Evolutionary conservation across 73 alveolate species (phyloP).

Genomic region (Effrenium voratum): DNA sequence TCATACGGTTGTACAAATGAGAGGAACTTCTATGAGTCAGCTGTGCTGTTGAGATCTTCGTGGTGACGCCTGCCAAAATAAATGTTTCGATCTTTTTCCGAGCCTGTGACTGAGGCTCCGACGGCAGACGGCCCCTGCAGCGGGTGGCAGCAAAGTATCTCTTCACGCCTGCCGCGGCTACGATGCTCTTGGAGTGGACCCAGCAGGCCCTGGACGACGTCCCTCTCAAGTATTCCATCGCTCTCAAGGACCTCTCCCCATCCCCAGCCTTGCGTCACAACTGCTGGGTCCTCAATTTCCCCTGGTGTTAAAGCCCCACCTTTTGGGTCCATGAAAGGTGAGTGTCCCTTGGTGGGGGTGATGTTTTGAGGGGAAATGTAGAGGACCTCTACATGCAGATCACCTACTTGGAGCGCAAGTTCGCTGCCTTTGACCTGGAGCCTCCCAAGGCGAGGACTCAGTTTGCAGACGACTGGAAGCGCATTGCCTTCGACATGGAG

Average conservation of each 20-base stretch:
- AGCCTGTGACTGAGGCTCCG: not conserved
- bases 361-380: not conserved
- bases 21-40: not conserved
- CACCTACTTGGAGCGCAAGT: conserved; percentile 15
- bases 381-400: conserved; percentile 17
- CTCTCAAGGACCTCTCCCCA: not conserved
- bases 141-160: not conserved
- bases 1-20: not conserved
- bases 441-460: not conserved
- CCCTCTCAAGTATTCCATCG: not conserved
- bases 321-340: too few species aligned
- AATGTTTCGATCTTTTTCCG: too few species aligned
- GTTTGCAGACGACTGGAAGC: not conserved
- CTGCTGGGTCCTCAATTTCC: too few species aligned
- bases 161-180: not conserved
- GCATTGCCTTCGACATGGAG: not conserved
- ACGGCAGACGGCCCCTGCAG: conserved; percentile 4
- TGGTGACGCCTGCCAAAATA: too few species aligned
- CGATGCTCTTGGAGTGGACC: not conserved
- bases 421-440: not conserved
- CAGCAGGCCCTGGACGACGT: not conserved
- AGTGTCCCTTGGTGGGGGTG: too few species aligned
- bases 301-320: too few species aligned
- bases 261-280: too few species aligned
- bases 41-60: too few species aligned